Evolutionary conservation across 2,329 filamentous ascomycete genomes (phyloP).

Genomic region (Fusarium bulbicola): DNA sequence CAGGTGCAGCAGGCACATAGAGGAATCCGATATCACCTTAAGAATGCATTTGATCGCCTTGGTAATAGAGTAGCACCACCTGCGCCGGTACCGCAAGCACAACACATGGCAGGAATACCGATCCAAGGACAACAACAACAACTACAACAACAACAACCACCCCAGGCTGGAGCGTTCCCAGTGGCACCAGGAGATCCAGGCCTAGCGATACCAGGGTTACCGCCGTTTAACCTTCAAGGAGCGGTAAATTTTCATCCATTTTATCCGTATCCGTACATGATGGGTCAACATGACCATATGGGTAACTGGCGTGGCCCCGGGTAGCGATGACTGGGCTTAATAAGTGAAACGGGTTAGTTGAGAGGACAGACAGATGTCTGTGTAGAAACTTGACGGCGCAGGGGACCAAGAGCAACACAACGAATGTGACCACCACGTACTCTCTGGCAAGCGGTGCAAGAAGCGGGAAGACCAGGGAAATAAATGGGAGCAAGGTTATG

Average conservation of each 20-base stretch:
- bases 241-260: not conserved
- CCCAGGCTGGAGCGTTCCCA: not conserved
- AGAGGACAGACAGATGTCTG: not conserved
- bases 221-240: not conserved
- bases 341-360: not conserved
- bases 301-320: not conserved
- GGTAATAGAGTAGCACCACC: not conserved
- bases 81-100: not conserved
- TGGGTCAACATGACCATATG: not conserved
- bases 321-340: not conserved
- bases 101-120: not conserved
- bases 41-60: not conserved
- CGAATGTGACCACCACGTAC: not conserved
- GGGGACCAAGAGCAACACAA: not conserved
- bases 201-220: not conserved
- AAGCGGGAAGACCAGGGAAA: not conserved
- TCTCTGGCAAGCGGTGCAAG: too few species aligned
- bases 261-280: not conserved
- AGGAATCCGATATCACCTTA: not conserved
- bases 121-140: not conserved
- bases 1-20: not conserved
- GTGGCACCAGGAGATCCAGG: not conserved
- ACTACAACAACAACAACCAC: not conserved
- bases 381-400: not conserved
- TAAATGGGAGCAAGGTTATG: not conserved